A percentile compares a stretch with the other conserved stretches of the same genome.
phyloP scores from a whole-genome alignment of 805 yeast genomes.

The Tetrapisispora pingtungensis region DNA sequence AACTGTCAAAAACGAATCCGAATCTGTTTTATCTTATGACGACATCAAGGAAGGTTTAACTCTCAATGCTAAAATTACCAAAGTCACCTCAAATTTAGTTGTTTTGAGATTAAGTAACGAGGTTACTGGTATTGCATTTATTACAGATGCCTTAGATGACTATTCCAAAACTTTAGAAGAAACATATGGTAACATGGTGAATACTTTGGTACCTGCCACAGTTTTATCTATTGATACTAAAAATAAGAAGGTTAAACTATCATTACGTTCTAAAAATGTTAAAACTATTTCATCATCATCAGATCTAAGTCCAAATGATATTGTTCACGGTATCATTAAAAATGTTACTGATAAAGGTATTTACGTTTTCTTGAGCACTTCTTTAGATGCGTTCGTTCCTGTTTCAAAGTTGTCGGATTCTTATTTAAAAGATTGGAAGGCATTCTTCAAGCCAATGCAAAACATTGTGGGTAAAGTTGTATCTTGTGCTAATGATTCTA shows the following conservation, averaged over 20 bases:
- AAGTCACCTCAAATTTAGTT: constrained; percentile 48
- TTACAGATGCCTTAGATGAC: constrained; percentile 70
- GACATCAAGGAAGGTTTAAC: constrained; percentile 46
- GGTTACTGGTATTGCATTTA: constrained; percentile 46
- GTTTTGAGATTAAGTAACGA: constrained; percentile 59
- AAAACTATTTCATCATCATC: constrained; percentile 37
- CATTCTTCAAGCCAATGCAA: constrained; percentile 59
- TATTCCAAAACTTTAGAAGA: constrained; percentile 44
- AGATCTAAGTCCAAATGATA: constrained; percentile 58
- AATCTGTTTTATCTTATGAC: constrained; percentile 30
- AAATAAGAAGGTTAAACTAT: constrained; percentile 48
- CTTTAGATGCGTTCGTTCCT: constrained; percentile 68
- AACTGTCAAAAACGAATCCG: constrained; percentile 40
- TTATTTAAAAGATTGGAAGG: constrained; percentile 81
- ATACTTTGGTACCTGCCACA: constrained; percentile 49
- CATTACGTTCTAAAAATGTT: constrained; percentile 45
- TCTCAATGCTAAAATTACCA: constrained; percentile 53
- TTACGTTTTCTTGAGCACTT: constrained; percentile 64
- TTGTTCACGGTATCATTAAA: constrained; percentile 74
- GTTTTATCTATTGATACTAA: constrained; percentile 32
- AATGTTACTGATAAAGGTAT: constrained; percentile 67
- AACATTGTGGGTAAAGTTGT: constrained; percentile 64
- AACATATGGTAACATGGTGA: constrained; percentile 33
- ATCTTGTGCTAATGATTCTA: constrained; percentile 49
- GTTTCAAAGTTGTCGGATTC: constrained; percentile 75